A percentile compares a stretch with the other conserved stretches of the same genome.
Conservation (phyloP, 2,329 filamentous ascomycete genomes). For the Chaetomium globosum region DNA sequence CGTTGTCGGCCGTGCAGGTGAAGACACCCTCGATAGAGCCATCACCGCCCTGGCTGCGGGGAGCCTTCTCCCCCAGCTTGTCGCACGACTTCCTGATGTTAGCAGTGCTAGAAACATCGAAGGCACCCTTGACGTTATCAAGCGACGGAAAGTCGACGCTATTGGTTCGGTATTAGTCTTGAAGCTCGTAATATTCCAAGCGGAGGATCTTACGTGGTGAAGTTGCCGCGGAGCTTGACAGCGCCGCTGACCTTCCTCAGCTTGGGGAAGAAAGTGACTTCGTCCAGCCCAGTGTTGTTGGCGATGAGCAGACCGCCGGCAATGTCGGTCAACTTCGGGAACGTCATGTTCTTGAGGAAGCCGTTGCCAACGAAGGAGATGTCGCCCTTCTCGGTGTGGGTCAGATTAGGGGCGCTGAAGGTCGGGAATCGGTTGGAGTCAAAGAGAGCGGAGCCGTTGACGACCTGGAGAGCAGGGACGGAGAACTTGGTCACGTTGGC, state of each 20-base stretch:
- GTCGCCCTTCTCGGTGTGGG: conserved; percentile 60
- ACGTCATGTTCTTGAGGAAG: conserved; percentile 70
- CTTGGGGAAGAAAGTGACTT: conserved; percentile 67
- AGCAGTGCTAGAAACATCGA: conserved; percentile 68
- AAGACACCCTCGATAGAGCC: conserved; percentile 53
- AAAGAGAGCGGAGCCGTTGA: conserved; percentile 82
- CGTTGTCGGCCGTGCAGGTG: conserved; percentile 56
- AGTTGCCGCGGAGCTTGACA: conserved; percentile 82
- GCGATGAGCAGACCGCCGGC: conserved; percentile 81
- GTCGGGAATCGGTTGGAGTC: conserved; percentile 72
- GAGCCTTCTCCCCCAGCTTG: conserved; percentile 52
- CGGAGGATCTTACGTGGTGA: conserved; percentile 66
- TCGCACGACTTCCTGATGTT: conserved; percentile 61
- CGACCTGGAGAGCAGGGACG: conserved; percentile 69
- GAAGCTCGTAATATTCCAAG: no score
- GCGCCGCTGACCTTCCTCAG: conserved; percentile 75
- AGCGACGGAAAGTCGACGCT: conserved; percentile 73
- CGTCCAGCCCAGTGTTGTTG: conserved; percentile 78
- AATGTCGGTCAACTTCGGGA: conserved; percentile 68
- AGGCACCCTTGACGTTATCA: conserved; percentile 69
- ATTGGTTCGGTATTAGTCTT: conserved; percentile 34
- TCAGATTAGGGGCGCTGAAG: conserved; percentile 71
- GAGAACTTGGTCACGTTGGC: conserved; percentile 75
- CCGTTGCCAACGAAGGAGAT: conserved; percentile 67
- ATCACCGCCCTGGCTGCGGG: conserved; percentile 45